phyloP scores from a whole-genome alignment of 345 rosid species.

The Erysimum cheiranthoides region DNA sequence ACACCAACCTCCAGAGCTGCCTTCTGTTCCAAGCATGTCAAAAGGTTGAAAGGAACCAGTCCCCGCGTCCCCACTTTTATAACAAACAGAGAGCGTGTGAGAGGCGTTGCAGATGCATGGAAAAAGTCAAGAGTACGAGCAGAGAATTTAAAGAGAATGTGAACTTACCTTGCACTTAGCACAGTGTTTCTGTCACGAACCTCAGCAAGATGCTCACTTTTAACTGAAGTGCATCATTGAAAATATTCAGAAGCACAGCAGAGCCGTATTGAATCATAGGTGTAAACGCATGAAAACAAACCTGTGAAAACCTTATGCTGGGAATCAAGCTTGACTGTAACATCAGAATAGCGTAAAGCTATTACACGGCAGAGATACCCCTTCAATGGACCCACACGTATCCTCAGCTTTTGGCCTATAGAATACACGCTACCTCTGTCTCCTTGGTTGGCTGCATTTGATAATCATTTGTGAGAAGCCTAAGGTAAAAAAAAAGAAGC shows the following conservation, averaged over 20 bases:
- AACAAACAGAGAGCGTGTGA: slow-evolving; percentile 41
- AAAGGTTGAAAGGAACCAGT: slow-evolving; percentile 65
- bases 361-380: slow-evolving; percentile 93
- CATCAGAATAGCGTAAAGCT: slow-evolving; percentile 74
- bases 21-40: slow-evolving; percentile 71
- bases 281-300: slow-evolving; percentile 38
- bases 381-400: slow-evolving; percentile 88
- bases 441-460: slow-evolving; percentile 70
- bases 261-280: slow-evolving; percentile 21
- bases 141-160: neutral
- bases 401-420: slow-evolving; percentile 90
- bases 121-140: slow-evolving; percentile 11
- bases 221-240: slow-evolving; percentile 59
- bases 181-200: slow-evolving; percentile 74
- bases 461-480: slow-evolving; percentile 40
- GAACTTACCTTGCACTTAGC: slow-evolving; percentile 53
- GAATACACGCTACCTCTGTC: slow-evolving; percentile 72
- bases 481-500: slow-evolving; percentile 15
- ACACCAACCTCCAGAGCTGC: slow-evolving; percentile 70
- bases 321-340: slow-evolving; percentile 94
- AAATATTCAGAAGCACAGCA: slow-evolving; percentile 30
- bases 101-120: slow-evolving; percentile 32
- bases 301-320: slow-evolving; percentile 87
- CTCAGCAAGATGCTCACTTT: slow-evolving; percentile 86
- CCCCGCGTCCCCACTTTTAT: slow-evolving; percentile 66